Evolutionary conservation across 176 grass and related monocot species (phyloP).

Genomic region (sorghum (Sorghum bicolor)): Sorghum_bicolor_NCBIv3 NC_012876.2:1730501-1731000

Average conservation of each 20-base stretch:
- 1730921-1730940: conserved; percentile 20
- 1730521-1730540: conserved; percentile 71
- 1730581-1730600: conserved; percentile 95
- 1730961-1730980: conserved; percentile 5
- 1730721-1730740: conserved; percentile 13
- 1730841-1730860: conserved; percentile 67
- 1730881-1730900: conserved; percentile 95
- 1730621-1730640: conserved; percentile 16
- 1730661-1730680: conserved; percentile 19
- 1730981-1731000: conserved; percentile 95
- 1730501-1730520: conserved; percentile 1
- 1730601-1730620: conserved; percentile 36
- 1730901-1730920: conserved; percentile 70
- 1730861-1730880: conserved; percentile 65
- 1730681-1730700: neutral
- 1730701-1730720: neutral
- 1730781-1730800: conserved; percentile 31
- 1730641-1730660: neutral
- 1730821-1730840: conserved; percentile 90
- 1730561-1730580: conserved; percentile 91
- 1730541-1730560: conserved; percentile 96
- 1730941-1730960: conserved; percentile 3
- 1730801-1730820: conserved; percentile 90
- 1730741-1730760: conserved; percentile 7
- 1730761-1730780: conserved; percentile 17